These are phyloP conservation scores for Rhododendron mucronatum DNA, from an alignment of 148 eudicot genomes.

Conservation along the genomic window DNA sequence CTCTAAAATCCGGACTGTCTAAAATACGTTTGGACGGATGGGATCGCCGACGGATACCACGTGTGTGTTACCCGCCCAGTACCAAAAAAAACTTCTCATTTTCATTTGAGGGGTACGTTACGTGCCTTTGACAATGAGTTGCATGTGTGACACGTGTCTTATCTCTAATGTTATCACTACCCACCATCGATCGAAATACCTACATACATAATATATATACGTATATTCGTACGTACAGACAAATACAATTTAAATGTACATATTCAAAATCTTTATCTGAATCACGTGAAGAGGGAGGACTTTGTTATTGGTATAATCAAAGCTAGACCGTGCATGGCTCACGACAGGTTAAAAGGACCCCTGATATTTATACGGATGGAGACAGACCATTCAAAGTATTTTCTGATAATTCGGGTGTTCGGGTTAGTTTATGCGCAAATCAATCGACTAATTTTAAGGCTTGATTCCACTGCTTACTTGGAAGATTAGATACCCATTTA, in stretches of 20 bases:
- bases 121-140: background rate
- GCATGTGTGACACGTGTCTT: constrained; percentile 9
- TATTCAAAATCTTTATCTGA: background rate
- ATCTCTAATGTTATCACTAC: background rate
- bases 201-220: too few relatives aligned
- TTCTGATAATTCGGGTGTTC: background rate
- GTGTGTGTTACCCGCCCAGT: too few relatives aligned
- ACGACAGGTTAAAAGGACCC: background rate
- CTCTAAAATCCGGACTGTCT: too few relatives aligned
- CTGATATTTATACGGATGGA: background rate
- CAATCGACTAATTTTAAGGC: too few relatives aligned
- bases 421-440: background rate
- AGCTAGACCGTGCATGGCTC: background rate
- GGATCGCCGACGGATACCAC: too few relatives aligned
- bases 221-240: background rate
- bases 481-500: too few relatives aligned
- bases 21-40: too few relatives aligned
- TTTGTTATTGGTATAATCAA: background rate
- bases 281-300: constrained; percentile 10
- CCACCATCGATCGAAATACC: background rate
- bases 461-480: too few relatives aligned
- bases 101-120: background rate
- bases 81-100: too few relatives aligned
- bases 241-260: background rate
- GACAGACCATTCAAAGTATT: background rate